Evolutionary conservation across 2,329 filamentous ascomycete species (phyloP).

Genomic region (Mycogone perniciosa): DNA sequence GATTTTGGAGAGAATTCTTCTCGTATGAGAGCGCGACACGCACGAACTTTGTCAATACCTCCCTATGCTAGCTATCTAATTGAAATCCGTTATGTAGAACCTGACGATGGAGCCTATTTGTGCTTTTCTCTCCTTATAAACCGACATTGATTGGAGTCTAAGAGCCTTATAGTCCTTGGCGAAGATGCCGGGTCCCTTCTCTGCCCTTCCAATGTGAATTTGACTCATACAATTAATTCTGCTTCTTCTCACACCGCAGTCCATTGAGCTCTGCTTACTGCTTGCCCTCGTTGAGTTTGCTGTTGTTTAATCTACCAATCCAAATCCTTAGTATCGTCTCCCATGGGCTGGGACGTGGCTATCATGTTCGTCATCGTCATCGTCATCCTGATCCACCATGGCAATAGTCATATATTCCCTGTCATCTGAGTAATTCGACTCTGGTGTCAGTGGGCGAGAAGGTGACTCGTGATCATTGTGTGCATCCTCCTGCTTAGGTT

Average conservation of each 20-base stretch:
- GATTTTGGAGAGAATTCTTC: not conserved
- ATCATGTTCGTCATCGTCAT: constrained; percentile 19
- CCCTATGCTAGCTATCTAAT: not conserved
- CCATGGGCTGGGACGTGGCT: no score
- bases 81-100: constrained; percentile 11
- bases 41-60: not conserved
- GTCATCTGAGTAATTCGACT: constrained; percentile 25
- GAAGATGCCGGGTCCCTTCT: not conserved
- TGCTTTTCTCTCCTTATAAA: not conserved
- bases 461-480: constrained; percentile 4
- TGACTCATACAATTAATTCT: not conserved
- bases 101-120: constrained; percentile 6
- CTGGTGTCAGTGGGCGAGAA: constrained; percentile 21
- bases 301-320: not conserved
- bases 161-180: not conserved
- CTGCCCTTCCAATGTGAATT: not conserved
- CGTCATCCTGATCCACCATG: constrained; percentile 32
- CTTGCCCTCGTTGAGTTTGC: not conserved
- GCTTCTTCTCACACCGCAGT: not conserved
- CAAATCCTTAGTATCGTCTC: no score
- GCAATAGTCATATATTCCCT: constrained; percentile 31
- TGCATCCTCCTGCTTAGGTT: constrained; percentile 1
- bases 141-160: no score
- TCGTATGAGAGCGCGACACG: not conserved
- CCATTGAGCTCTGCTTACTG: no score